Base-by-base conservation (phyloP, 2,329 filamentous ascomycete species). In the Zalaria obscura region DNA sequence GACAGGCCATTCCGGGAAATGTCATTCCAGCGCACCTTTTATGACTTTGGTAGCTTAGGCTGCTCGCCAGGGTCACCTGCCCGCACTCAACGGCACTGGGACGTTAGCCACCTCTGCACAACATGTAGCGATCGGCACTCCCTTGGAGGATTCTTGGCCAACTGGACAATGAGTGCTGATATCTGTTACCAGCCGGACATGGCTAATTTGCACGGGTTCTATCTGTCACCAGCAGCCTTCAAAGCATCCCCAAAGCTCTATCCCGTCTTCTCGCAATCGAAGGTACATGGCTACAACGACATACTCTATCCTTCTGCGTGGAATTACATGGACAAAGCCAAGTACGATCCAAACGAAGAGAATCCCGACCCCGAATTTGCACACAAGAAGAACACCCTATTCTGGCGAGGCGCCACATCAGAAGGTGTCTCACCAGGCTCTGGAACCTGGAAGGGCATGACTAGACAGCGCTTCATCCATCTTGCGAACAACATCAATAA, bases 121-220 rank as follows among this genome's bases (percentile, higher is more conserved):
- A 63, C 65, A 2, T 89, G 83, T 55, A 65, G 69, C 2, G 61
- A 65, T 5, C 72, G 73, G 0, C 81, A 88, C 52, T 81, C 82
- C 0, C 63, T 74, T 11, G 78, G 75, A 2, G 76, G 77, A 25
- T 82, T 84, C 51, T 62, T 86, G 4, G 64, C 67, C 4, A 69
- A 83, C 50, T 88, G 81, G 77, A 66, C 69, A 1, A 55, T 69
- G 5, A 75, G 80, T 4, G 70, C 77, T 4, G 73, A 84, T 37
- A 69, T 80, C 27, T 93, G 85, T 55, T 73, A 81, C 45, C 84
- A 91, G 53, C 80, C 85, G 1, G 85, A 91, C 48, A 65, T 89
- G 28, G 73, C 76, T 27, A 70, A 78, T 46, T 67, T 89, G 1
- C 83, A 89, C 51, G 80, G 83, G 35, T 76, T 89, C 52, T 76